Evolutionary conservation across 1,139 yeast species (phyloP), one percentile per base, ranked within the genome.

Genomic region (Zygoascus hellenicus): DNA sequence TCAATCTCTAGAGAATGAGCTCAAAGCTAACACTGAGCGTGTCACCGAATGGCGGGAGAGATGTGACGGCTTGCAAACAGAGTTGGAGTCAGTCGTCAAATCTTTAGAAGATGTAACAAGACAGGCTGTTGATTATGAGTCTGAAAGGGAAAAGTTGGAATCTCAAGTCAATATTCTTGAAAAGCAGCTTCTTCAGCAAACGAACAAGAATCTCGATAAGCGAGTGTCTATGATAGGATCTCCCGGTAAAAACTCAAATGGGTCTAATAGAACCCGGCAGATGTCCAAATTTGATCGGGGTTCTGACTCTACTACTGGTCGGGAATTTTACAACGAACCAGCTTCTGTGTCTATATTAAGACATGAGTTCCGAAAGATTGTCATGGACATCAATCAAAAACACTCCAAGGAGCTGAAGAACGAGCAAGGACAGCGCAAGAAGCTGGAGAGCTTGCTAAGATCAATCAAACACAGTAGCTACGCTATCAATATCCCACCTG

Each of bases 361-460:
- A 49, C 76, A 80, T 55, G 90, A 85, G 63, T 85, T 85, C 68
- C 80, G 80, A 58, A 79, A 78, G 57, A 74, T 84, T 38, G 81
- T 84, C 1, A 69, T 72, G 47, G 83, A 80, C 42, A 73, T 85
- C 53, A 84, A 81, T 52, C 76, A 72, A 40, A 78, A 76, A 51
- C 82, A 82, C 57, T 82, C 78, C 53, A 63, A 69, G 26, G 84
- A 81, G 55, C 62, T 83, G 50, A 71, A 73, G 40, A 76, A 74
- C 58, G 87, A 81, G 60, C 72, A 79, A 45, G 60, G 70, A n/a
- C 80, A 74, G 53, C 69, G 80, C 53, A 69, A 73, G 50, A 73
- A 78, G 58, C 64, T 81, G 59, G 76, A 65, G 62, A 74, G 66
- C 45, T 59, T 70, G 55, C 55, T 74, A 26, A 32, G 61, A 28